phyloP scores from a whole-genome alignment of 257 asterid genomes.

The Orobanche coerulescens region DNA sequence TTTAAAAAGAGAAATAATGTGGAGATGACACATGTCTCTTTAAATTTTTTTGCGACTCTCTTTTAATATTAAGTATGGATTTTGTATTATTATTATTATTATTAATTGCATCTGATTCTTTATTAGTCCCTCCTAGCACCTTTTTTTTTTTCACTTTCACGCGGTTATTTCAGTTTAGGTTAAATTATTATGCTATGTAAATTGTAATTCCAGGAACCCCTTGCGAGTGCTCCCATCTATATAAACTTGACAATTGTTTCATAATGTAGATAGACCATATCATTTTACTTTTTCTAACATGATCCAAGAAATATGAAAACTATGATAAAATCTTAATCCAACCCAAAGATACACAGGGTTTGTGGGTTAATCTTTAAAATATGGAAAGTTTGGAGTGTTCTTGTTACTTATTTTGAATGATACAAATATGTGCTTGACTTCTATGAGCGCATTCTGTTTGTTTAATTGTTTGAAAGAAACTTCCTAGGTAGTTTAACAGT shows the following conservation, averaged over 20 bases:
- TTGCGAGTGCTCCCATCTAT: neutral
- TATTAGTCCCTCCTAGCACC: neutral
- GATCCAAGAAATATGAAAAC: too few relatives aligned
- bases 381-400: constrained; percentile 5
- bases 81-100: too few relatives aligned
- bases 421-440: constrained; percentile 35
- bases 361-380: constrained; percentile 25
- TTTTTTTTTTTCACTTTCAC: constrained; percentile 22
- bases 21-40: too few relatives aligned
- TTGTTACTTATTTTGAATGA: constrained; percentile 16
- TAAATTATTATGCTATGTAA: constrained; percentile 6
- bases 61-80: too few relatives aligned
- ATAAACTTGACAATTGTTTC: neutral
- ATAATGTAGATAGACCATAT: constrained; percentile 7
- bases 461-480: constrained; percentile 35
- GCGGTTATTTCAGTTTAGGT: constrained; percentile 35
- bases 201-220: too few relatives aligned
- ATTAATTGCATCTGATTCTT: constrained; percentile 2
- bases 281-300: too few relatives aligned
- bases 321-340: constrained; percentile 5
- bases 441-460: constrained; percentile 24
- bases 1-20: too few relatives aligned
- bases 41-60: too few relatives aligned
- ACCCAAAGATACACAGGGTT: constrained; percentile 27
- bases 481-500: constrained; percentile 56